phyloP scores from a whole-genome alignment of 73 alveolate genomes.

The Paramecium pentaurelia region DNA sequence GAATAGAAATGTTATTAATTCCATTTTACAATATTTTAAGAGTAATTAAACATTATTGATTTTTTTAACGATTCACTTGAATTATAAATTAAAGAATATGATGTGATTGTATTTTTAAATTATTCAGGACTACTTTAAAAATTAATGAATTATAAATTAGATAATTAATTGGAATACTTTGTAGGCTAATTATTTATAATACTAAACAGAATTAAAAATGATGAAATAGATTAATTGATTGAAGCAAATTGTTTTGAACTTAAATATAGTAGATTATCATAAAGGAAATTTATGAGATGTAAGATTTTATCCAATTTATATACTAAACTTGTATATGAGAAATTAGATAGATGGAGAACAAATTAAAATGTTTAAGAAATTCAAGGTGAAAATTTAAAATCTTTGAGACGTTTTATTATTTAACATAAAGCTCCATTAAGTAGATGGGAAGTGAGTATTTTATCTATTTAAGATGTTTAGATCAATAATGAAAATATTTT shows the following conservation, averaged over 20 bases:
- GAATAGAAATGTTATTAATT: neutral
- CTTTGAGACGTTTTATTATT: neutral
- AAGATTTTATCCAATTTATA: neutral
- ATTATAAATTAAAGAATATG: neutral
- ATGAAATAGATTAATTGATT: neutral
- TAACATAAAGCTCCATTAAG: conserved; percentile 6
- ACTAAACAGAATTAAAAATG: neutral
- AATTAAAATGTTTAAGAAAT: neutral
- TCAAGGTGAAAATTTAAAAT: conserved; percentile 17
- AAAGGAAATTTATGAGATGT: neutral
- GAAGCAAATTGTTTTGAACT: neutral
- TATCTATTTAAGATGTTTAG: conserved; percentile 32
- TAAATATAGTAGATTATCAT: neutral
- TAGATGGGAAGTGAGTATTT: conserved; percentile 46
- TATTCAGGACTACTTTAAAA: neutral
- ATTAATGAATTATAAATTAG: neutral
- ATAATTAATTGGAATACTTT: neutral
- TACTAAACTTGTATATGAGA: conserved; percentile 3
- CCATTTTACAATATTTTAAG: neutral
- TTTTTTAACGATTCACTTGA: neutral
- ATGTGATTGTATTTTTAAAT: neutral
- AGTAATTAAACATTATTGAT: neutral
- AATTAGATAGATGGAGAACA: conserved; percentile 12
- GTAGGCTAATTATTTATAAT: neutral
- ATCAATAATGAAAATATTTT: neutral